Evolutionary conservation across 768 basidiomycete genomes (phyloP), one percentile per base, ranked within the genome.

Genomic region (Tylopilus felleus): DNA sequence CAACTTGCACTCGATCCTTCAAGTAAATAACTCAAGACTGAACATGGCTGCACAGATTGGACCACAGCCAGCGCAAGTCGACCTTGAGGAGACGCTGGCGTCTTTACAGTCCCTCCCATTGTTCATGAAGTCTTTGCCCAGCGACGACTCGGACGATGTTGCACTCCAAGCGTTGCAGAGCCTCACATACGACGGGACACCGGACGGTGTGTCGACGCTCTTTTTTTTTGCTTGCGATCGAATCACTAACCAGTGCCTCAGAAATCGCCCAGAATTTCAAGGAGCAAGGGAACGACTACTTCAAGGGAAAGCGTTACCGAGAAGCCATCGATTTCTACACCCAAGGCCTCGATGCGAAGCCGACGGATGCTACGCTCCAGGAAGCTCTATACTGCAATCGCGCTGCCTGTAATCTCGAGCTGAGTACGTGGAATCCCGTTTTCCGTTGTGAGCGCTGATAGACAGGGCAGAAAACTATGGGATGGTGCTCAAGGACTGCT

Each of bases 281-380:
- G 70, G 85, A 92, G 49, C 92, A 96, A 67, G 97, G 94, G 5
- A 98, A 98, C 66, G 93, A 95, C 51, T 92, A 96, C 64, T 96
- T 90, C 74, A 86, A 84, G 60, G 87, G 86, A 27, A 92, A 90
- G 65, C 82, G 90, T 40, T 89, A 82, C 69, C 81, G 90, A 35
- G 94, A 98, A 68, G 97, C 97, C 1, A 56, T 86, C 8, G 83
- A 84, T 1, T 97, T 98, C 69, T 99, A 98, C 69, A 84, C 86
- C 0, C 90, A 95, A 68, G 96, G 89, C 1, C 62, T 98, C 23
- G 91, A 94, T 52, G 90, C 88, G 19, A 83, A 89, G 52, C 91
- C 94, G 10, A 80, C 82, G 25, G 84, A 91, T 59, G 52, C 58
- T 8, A 56, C 60, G 14, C 62, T 92, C 10, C 74, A 74, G 42